A percentile compares a stretch with the other conserved stretches of the same genome.
Evolutionary conservation across 1,139 yeast genomes (phyloP).

Genomic region (Geotrichum citri-aurantii): DNA sequence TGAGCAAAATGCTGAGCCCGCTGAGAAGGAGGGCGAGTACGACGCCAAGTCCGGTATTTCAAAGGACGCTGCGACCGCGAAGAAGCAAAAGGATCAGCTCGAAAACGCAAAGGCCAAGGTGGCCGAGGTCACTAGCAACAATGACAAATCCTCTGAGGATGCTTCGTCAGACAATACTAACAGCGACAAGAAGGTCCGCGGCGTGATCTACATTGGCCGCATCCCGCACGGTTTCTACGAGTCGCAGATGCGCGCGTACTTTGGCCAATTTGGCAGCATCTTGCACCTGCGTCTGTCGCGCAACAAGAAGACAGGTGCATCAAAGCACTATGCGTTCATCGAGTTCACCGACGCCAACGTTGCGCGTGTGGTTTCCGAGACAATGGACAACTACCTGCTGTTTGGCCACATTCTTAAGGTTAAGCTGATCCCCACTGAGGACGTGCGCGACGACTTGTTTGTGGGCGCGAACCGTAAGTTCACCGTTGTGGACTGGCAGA

Average conservation of each 20-base stretch:
- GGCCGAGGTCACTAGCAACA: conserved; percentile 5
- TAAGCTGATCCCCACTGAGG: conserved; percentile 46
- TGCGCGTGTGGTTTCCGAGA: conserved; percentile 84
- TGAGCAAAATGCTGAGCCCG: conserved; percentile 19
- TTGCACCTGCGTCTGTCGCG: conserved; percentile 74
- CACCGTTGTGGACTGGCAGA: conserved; percentile 59
- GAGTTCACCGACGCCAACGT: conserved; percentile 72
- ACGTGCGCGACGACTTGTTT: conserved; percentile 44
- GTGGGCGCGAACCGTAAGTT: conserved; percentile 51
- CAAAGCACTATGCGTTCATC: conserved; percentile 88
- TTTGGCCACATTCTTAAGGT: conserved; percentile 82
- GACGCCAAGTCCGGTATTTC: conserved; percentile 17
- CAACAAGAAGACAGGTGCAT: conserved; percentile 83
- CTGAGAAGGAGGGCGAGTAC: conserved; percentile 17
- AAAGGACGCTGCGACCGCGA: conserved; percentile 4
- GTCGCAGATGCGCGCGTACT: conserved; percentile 70
- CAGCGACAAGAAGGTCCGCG: conserved; percentile 38
- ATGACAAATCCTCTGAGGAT: conserved; percentile 17
- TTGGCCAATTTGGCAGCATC: conserved; percentile 83
- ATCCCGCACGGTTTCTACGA: conserved; percentile 92
- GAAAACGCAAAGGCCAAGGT: conserved; percentile 15
- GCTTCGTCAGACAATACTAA: conserved; percentile 28
- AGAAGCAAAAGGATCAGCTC: conserved; percentile 17
- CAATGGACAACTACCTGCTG: conserved; percentile 90
- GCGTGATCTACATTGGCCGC: conserved; percentile 84